Conservation (phyloP, 73 alveolate species). For the Tetrahymena borealis region DNA sequence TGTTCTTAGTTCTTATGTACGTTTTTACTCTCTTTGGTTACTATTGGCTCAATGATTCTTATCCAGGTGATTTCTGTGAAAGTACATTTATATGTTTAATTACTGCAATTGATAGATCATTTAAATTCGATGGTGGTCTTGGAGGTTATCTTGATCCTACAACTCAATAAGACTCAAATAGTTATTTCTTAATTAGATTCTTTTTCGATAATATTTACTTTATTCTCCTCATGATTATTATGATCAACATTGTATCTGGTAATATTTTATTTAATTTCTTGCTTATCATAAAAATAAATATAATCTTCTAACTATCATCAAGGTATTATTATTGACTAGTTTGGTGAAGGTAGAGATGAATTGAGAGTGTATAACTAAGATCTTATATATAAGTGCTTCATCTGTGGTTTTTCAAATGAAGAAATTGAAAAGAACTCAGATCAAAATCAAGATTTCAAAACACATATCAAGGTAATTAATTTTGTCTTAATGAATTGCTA, state of each 20-base stretch:
- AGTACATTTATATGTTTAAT: constrained; percentile 54
- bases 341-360: constrained; percentile 87
- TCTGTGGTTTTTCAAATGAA: constrained; percentile 89
- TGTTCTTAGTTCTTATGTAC: constrained; percentile 44
- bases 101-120: constrained; percentile 63
- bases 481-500: not conserved
- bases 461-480: constrained; percentile 48
- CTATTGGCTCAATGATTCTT: constrained; percentile 41
- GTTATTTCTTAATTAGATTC: constrained; percentile 30
- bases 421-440: constrained; percentile 68
- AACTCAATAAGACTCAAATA: constrained; percentile 13
- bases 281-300: too few relatives aligned
- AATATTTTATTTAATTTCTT: not conserved
- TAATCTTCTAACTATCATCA: too few relatives aligned
- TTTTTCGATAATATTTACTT: constrained; percentile 38
- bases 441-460: constrained; percentile 57
- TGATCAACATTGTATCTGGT: constrained; percentile 52
- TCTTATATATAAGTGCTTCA: constrained; percentile 82
- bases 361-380: constrained; percentile 71
- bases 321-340: constrained; percentile 89
- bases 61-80: constrained; percentile 47
- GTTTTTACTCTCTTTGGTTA: constrained; percentile 47
- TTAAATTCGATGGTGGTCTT: constrained; percentile 73
- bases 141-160: constrained; percentile 54
- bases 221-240: constrained; percentile 44